Evolutionary conservation across 2,329 filamentous ascomycete genomes (phyloP), one percentile per base, ranked within the genome.

Genomic region (Talaromyces sp.): DNA sequence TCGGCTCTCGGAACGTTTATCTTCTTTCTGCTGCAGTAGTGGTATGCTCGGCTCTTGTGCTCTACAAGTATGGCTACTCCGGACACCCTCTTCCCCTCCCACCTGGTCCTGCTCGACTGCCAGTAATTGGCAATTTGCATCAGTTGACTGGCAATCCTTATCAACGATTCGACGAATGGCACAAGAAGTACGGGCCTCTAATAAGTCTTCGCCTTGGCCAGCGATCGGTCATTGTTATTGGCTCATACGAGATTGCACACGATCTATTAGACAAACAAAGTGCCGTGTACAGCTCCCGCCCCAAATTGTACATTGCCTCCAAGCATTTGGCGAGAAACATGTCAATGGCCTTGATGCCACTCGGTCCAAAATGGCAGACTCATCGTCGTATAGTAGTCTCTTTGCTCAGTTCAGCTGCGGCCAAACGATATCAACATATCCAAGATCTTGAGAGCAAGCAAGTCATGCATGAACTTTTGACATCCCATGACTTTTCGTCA

Each of bases 371-470:
- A 35, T 83, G 80, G 79, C 76, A 73, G 44, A 66, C 77, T 11
- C 71, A 81, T 33, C 72, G 80, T 21, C 78, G 75, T 55, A 68
- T 81, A 16, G 68, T 79, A 9, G 76, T 77, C 61, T 75, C 78
- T 37, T 76, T 81, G 6, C 72, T 83, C 31, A 81, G 76, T 12
- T 77, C 79, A 3, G 76, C 73, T 50, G 76, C 77, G 1, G 67
- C 81, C 42, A 69, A 75, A 18, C 69, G 78, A 14, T 83, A 83
- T 68, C 80, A 79, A 65, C 74, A 77, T 1, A 73, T 81, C 1
- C 82, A 84, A 67, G 79, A 81, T 33, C 77, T 82, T 6, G 81
- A 84, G 65, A 79, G 80, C 21, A 75, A 73, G 7, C 73, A 80
- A n/a, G 65, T 83, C 3, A 76, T 77, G 58, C 72, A 67, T 62